Evolutionary conservation across 139 green algal genomes (phyloP).

Genomic region (Deuterostichococcus epilithicus): DNA sequence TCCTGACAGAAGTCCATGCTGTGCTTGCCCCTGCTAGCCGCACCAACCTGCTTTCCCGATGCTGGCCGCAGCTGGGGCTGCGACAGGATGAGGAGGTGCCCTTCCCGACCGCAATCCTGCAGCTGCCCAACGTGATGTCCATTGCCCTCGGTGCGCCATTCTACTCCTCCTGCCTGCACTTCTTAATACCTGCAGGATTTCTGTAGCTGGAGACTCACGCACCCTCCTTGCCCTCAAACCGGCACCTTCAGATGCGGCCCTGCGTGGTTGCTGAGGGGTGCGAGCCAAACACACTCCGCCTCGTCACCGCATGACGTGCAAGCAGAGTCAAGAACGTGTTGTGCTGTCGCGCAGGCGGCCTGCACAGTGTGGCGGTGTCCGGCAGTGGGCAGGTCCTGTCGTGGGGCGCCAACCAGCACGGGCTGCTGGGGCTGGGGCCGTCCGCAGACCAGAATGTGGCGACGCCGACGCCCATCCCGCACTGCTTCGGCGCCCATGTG

Average conservation of each 20-base stretch:
- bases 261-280: too few relatives aligned
- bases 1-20: background rate
- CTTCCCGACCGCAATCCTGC: background rate
- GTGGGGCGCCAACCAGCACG: slow-evolving; percentile 47
- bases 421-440: slow-evolving; percentile 27
- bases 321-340: too few relatives aligned
- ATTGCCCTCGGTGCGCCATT: too few relatives aligned
- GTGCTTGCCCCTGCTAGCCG: background rate
- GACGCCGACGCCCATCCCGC: background rate
- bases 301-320: too few relatives aligned
- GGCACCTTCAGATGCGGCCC: too few relatives aligned
- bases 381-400: slow-evolving; percentile 19
- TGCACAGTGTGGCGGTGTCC: slow-evolving; percentile 29
- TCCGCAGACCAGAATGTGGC: background rate
- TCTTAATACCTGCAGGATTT: too few relatives aligned
- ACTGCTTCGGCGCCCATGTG: background rate
- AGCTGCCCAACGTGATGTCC: too few relatives aligned
- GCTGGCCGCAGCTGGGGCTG: slow-evolving; percentile 3
- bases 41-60: too few relatives aligned
- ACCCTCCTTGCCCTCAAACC: too few relatives aligned
- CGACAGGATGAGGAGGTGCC: slow-evolving; percentile 10
- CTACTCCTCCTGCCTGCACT: too few relatives aligned
- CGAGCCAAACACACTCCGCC: too few relatives aligned
- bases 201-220: too few relatives aligned
- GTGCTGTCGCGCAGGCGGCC: slow-evolving; percentile 27